Conservation (phyloP, 805 yeast species). For the Tetrapisispora phaffii region DNA sequence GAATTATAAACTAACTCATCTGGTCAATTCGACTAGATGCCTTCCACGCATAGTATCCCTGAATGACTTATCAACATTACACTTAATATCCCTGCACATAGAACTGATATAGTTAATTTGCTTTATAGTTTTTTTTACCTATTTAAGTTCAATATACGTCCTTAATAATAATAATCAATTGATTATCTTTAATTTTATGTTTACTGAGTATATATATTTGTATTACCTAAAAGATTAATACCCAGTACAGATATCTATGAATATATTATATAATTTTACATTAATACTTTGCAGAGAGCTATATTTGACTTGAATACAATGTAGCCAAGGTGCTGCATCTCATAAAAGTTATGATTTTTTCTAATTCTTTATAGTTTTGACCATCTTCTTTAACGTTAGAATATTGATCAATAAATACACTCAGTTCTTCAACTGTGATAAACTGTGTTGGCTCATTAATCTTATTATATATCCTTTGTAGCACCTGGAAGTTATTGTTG, state of each 20-base stretch:
- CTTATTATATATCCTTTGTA: slow-evolving; percentile 13
- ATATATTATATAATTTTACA: not conserved
- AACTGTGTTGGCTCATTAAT: slow-evolving; percentile 9
- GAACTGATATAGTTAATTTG: not conserved
- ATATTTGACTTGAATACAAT: slow-evolving; percentile 4
- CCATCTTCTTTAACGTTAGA: slow-evolving; percentile 8
- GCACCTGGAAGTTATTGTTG: slow-evolving; percentile 11
- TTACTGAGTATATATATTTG: not conserved
- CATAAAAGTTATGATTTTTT: slow-evolving; percentile 2
- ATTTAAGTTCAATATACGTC: no score
- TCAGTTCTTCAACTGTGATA: slow-evolving; percentile 11
- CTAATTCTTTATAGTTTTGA: slow-evolving; percentile 2
- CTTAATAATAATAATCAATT: no score
- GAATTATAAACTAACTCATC: not conserved
- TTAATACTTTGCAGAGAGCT: not conserved
- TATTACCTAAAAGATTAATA: not conserved
- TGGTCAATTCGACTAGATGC: no score
- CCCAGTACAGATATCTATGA: not conserved
- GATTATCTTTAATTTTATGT: no score
- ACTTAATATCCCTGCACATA: no score
- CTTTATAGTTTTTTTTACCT: no score
- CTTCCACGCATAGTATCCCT: no score
- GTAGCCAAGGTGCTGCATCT: slow-evolving; percentile 6
- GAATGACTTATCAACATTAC: no score
- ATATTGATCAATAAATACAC: slow-evolving; percentile 21